Percentiles rank a stretch among this genome's conserved stretches.
Evolutionary conservation across 768 basidiomycete genomes (phyloP).

Genomic region (Suillus hirtellus): DNA sequence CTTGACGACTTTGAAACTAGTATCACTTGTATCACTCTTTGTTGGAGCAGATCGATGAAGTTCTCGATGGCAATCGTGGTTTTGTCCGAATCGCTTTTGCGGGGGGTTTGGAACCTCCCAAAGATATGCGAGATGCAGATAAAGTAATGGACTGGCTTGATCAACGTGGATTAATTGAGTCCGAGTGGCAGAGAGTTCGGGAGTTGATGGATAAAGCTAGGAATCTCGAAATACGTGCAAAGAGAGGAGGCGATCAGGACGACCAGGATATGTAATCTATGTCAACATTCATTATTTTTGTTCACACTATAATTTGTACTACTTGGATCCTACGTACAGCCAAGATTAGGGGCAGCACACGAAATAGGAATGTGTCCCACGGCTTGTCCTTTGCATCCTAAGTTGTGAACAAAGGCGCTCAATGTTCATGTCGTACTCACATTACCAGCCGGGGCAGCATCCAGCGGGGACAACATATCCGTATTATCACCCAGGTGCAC

Average conservation of each 20-base stretch:
- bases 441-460: slow-evolving; percentile 33
- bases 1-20: slow-evolving; percentile 37
- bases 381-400: background rate
- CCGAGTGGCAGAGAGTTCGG: slow-evolving; percentile 71
- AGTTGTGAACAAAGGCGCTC: slow-evolving; percentile 4
- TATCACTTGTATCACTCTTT: slow-evolving; percentile 64
- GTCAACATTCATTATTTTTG: background rate
- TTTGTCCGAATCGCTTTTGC: slow-evolving; percentile 63
- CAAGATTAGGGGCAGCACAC: background rate
- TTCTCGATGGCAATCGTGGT: slow-evolving; percentile 42
- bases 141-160: slow-evolving; percentile 83
- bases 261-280: background rate
- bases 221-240: slow-evolving; percentile 53
- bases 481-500: slow-evolving; percentile 54
- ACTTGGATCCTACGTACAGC: background rate
- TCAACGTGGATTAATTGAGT: slow-evolving; percentile 61
- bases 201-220: slow-evolving; percentile 74
- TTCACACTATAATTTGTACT: background rate
- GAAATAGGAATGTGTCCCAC: slow-evolving; percentile 6
- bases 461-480: slow-evolving; percentile 58
- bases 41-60: slow-evolving; percentile 54
- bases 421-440: slow-evolving; percentile 34
- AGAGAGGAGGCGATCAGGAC: slow-evolving; percentile 47
- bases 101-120: slow-evolving; percentile 57
- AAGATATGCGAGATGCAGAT: slow-evolving; percentile 72